Evolutionary conservation across 2,329 filamentous ascomycete species (phyloP).

Genomic region (Fusarium staphyleae): DNA sequence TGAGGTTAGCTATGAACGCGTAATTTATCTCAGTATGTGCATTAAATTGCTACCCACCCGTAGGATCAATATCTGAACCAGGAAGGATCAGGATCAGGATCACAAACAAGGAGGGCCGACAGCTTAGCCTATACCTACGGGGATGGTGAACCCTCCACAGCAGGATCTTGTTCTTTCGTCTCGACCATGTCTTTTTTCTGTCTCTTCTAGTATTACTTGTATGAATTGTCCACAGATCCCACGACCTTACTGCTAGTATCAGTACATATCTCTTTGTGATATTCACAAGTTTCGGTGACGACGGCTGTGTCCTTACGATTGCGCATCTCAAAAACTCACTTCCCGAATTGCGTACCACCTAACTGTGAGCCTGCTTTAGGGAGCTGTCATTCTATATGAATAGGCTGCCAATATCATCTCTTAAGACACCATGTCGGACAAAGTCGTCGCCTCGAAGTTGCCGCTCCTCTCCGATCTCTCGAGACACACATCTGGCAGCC

Average conservation of each 20-base stretch:
- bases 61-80: no score
- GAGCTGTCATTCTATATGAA: constrained; percentile 1
- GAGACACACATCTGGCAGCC: constrained; percentile 1
- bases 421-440: constrained; percentile 6
- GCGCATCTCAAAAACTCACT: neutral
- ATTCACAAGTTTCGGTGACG: neutral
- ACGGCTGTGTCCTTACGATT: no score
- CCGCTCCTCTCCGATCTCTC: constrained; percentile 14
- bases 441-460: constrained; percentile 7
- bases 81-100: no score
- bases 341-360: neutral
- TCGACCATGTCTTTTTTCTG: neutral
- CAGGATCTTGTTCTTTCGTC: no score
- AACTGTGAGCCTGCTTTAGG: constrained; percentile 5
- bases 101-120: no score
- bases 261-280: neutral
- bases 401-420: neutral
- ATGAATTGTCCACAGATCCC: neutral
- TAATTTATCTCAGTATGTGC: no score
- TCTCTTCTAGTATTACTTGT: neutral
- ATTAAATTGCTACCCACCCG: no score
- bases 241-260: neutral
- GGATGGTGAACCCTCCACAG: no score
- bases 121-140: no score
- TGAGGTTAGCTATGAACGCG: no score